Evolutionary conservation across 2,329 filamentous ascomycete species (phyloP), one percentile per base, ranked within the genome.

Genomic region (Penicillium sp.): DNA sequence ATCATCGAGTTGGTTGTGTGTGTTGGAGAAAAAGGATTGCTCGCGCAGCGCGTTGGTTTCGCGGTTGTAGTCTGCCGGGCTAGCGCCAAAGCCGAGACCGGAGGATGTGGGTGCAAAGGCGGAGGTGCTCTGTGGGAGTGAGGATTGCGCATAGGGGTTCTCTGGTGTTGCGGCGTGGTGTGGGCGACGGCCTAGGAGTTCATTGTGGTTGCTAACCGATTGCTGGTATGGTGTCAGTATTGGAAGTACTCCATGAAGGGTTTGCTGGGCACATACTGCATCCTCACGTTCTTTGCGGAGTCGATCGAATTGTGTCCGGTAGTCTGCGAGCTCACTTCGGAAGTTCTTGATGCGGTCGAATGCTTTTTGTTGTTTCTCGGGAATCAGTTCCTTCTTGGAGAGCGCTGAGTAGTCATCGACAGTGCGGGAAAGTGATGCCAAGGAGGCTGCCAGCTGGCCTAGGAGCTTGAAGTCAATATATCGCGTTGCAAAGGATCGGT

Each of bases 331-430:
- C 71, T 97, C 93, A 43, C 83, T 76, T 58, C 91, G 87, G 77
- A 99, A 99, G 68, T 87, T 91, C 75, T 90, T 89, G 58, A 96
- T 83, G 45, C 94, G 86, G 71, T 95, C 91, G 63, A 86, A 82
- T 1, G 93, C 94, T 71, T 97, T 96, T 59, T 94, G 89, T 67
- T 96, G 90, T 77, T 97, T 99, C 59, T 90, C 89, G 5, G 89
- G 84, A 56, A 96, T 93, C 33, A 96, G 86, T 75, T 99, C 94
- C 69, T 93, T 90, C 64, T 90, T 90, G 1, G 93, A 89, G 31
- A 96, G 86, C 55, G 84, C 84, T 69, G 89, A 86, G 80, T 99
- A 99, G 72, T 97, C 93, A 78, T 97, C 93, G 63, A 99, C 83
- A 0, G 91, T 96, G 60, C 94, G 91, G 47, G 89, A 86, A 75